A percentile compares a stretch with the other conserved stretches of the same genome.
Conservation (phyloP, 2,329 filamentous ascomycete species). For the Seiridium cupressi region DNA sequence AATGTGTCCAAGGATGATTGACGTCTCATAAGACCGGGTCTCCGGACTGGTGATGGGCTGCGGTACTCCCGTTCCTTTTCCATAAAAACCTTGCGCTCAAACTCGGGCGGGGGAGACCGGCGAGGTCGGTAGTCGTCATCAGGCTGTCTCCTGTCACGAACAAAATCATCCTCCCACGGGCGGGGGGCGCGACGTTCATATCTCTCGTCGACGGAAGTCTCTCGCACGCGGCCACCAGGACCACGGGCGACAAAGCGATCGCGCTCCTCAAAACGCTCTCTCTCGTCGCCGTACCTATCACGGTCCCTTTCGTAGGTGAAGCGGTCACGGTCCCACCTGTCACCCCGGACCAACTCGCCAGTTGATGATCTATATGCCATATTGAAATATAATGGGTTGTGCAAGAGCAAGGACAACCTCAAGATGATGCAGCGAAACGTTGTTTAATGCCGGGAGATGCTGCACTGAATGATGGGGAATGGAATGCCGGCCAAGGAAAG, state of each 20-base stretch:
- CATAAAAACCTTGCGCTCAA: slow-evolving; percentile 55
- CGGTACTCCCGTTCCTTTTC: slow-evolving; percentile 48
- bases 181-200: slow-evolving; percentile 41
- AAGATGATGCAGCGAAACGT: not conserved
- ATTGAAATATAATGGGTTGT: slow-evolving; percentile 7
- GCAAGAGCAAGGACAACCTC: too few species aligned
- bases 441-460: not conserved
- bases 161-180: slow-evolving; percentile 46
- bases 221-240: slow-evolving; percentile 35
- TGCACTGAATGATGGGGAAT: not conserved
- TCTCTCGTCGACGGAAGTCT: slow-evolving; percentile 47
- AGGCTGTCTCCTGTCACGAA: slow-evolving; percentile 51
- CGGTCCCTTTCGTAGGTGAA: slow-evolving; percentile 43
- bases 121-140: slow-evolving; percentile 50
- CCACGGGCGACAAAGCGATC: slow-evolving; percentile 45
- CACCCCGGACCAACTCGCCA: slow-evolving; percentile 32
- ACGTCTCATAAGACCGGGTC: slow-evolving; percentile 70
- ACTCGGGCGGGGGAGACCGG: slow-evolving; percentile 38
- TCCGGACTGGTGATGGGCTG: slow-evolving; percentile 49
- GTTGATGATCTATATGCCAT: slow-evolving; percentile 31
- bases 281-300: slow-evolving; percentile 37
- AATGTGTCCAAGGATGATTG: slow-evolving; percentile 91
- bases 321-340: slow-evolving; percentile 57
- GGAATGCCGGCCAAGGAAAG: slow-evolving; percentile 1
- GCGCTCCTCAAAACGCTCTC: slow-evolving; percentile 52